Conservation (phyloP, 768 basidiomycete genomes). For the Harrya chromipes region DNA sequence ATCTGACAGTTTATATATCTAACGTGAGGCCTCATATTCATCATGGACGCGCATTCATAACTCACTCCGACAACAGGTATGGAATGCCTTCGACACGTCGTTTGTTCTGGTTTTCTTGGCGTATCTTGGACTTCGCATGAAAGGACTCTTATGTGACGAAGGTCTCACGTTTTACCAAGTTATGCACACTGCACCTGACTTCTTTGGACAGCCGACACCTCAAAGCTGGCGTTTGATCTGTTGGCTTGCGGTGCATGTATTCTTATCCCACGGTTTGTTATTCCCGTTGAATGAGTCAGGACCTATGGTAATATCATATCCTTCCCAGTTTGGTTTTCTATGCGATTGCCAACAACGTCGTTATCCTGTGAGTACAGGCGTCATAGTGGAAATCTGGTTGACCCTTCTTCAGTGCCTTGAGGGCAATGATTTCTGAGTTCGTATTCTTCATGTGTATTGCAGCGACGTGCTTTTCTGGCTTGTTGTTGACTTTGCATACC, state of each 20-base stretch:
- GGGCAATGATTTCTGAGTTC: constrained; percentile 80
- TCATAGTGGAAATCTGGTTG: neutral
- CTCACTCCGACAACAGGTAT: constrained; percentile 51
- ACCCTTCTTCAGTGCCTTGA: constrained; percentile 53
- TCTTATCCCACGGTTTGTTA: constrained; percentile 69
- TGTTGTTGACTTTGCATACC: constrained; percentile 54
- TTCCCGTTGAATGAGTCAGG: neutral
- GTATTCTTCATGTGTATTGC: constrained; percentile 77
- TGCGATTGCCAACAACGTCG: constrained; percentile 71
- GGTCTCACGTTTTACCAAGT: constrained; percentile 34
- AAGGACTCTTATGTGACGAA: constrained; percentile 55
- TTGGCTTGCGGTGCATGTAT: constrained; percentile 84
- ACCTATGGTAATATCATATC: neutral
- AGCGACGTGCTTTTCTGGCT: constrained; percentile 76
- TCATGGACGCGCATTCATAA: neutral
- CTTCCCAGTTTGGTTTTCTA: constrained; percentile 68
- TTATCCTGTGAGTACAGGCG: constrained; percentile 58
- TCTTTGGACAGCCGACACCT: constrained; percentile 38
- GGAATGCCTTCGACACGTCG: constrained; percentile 85
- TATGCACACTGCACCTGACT: neutral
- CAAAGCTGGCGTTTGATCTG: constrained; percentile 72
- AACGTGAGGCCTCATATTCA: constrained; percentile 49
- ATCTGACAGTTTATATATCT: constrained; percentile 67
- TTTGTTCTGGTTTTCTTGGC: constrained; percentile 68
- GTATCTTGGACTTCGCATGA: constrained; percentile 63